Evolutionary conservation across 768 basidiomycete genomes (phyloP), one percentile per base, ranked within the genome.

Genomic region (Auricularia cornea): DNA sequence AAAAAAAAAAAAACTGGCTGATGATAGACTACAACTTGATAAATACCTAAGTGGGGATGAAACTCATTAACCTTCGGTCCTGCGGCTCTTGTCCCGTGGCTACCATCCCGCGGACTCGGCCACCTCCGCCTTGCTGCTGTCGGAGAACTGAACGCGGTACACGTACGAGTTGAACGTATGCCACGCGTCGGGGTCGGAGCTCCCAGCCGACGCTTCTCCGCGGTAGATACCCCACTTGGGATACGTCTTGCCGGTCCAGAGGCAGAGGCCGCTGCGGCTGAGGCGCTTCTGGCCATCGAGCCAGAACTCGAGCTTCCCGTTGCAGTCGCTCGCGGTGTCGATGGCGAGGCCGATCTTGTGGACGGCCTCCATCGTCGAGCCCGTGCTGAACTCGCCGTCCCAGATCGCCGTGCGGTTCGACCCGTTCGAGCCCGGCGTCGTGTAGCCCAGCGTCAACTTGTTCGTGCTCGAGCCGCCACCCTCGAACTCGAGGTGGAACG

Each of bases 221-320:
- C 54, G 54, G 54, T 57, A 57, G 26, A 57, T 57, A 20, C 54
- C 54, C 54, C 54, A 57, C 54, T 57, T 28, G 14, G 54, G 54
- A 20, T 57, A 31, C 18, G 54, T 57, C 18, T 57, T 26, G 6
- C 54, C 54, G 26, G 54, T 57, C 4, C 26, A 57, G 2, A 30
- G 23, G 28, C 54, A 57, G 10, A 57, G 54, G 1, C 1, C 29
- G 26, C 54, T 31, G 8, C 54, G 6, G 28, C 30, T 29, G 30
- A 57, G 28, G 26, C 29, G 10, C 54, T 57, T 28, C 54, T 57
- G 16, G 54, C 54, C 54, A 26, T 57, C 54, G 26, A 57, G 54
- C 54, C 54, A 57, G 54, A 57, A 30, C 54, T 57, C 54, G 6
- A 57, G 54, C 26, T 6, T 10, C 26, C 54, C 54, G 54, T 31